phyloP scores from a whole-genome alignment of 345 rosid species.

The Eucalyptus globulus region DNA sequence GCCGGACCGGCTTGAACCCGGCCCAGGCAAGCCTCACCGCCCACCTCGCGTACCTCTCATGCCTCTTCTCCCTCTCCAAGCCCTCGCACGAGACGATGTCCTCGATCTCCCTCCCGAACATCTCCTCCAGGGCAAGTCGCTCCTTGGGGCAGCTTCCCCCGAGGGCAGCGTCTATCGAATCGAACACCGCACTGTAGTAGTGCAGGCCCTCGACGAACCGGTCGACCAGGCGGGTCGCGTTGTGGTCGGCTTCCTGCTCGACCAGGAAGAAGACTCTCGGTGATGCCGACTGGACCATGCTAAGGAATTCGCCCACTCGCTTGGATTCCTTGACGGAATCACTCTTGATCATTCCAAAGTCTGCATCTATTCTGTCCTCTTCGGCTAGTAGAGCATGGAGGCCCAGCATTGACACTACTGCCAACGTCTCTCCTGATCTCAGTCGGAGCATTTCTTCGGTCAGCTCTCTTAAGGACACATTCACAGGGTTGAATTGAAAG shows the following conservation, averaged over 20 bases:
- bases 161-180: conserved; percentile 17
- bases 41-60: conserved; percentile 34
- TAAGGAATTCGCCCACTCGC: conserved; percentile 16
- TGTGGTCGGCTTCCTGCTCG: conserved; percentile 41
- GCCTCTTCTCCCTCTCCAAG: conserved; percentile 34
- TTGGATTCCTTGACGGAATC: conserved; percentile 13
- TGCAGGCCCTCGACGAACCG: conserved; percentile 28
- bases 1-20: conserved; percentile 25
- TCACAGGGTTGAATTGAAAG: conserved; percentile 33
- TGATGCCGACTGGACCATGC: conserved; percentile 8
- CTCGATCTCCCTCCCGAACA: conserved; percentile 41
- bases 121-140: conserved; percentile 26
- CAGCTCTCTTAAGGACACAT: conserved; percentile 11
- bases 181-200: conserved; percentile 42
- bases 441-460: conserved; percentile 12
- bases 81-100: conserved; percentile 42
- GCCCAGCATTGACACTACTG: conserved; percentile 24
- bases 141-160: conserved; percentile 1
- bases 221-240: conserved; percentile 13
- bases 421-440: conserved; percentile 28
- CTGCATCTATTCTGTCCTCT: conserved; percentile 35
- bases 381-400: conserved; percentile 30
- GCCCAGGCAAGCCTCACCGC: conserved; percentile 13
- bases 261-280: conserved; percentile 21
- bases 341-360: conserved; percentile 14